A percentile compares a stretch with the other conserved stretches of the same genome.
Conservation (phyloP, 805 yeast genomes). For the Brettanomyces anomalus region DNA sequence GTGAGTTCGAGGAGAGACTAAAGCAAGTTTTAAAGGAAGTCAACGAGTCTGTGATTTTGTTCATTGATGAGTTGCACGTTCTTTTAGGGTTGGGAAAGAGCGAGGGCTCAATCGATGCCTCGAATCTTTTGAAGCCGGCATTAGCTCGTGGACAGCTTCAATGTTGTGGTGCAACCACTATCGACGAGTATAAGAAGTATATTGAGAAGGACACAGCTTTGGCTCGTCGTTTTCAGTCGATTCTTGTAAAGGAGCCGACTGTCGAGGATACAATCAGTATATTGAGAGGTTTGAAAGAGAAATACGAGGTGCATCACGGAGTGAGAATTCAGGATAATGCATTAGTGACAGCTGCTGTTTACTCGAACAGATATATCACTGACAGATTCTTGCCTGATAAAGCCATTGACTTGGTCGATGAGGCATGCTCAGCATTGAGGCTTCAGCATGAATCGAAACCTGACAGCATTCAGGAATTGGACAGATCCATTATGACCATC, state of each 20-base stretch:
- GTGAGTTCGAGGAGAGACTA: constrained; percentile 90
- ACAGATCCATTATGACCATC: constrained; percentile 84
- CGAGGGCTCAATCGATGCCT: constrained; percentile 94
- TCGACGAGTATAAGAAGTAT: constrained; percentile 85
- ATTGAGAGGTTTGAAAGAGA: constrained; percentile 85
- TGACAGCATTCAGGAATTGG: constrained; percentile 83
- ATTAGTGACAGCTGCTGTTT: constrained; percentile 84
- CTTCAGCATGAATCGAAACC: constrained; percentile 97
- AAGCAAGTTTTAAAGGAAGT: constrained; percentile 77
- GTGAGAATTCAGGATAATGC: constrained; percentile 91
- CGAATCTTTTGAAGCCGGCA: constrained; percentile 87
- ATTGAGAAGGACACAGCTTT: constrained; percentile 95
- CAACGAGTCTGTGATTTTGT: constrained; percentile 68
- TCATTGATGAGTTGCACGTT: constrained; percentile 87
- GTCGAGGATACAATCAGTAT: constrained; percentile 89
- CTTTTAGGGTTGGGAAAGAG: constrained; percentile 85
- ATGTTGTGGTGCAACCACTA: constrained; percentile 94
- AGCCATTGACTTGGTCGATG: constrained; percentile 94
- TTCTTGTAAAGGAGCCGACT: constrained; percentile 75
- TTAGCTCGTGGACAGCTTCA: constrained; percentile 87
- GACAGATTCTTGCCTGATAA: constrained; percentile 92
- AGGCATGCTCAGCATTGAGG: constrained; percentile 91
- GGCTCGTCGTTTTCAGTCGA: constrained; percentile 90
- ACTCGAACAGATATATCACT: constrained; percentile 82
- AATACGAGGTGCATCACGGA: constrained; percentile 96